These are phyloP conservation scores for Hanseniaspora occidentalis DNA, from an alignment of 805 yeast species.

Conservation along the genomic window DNA sequence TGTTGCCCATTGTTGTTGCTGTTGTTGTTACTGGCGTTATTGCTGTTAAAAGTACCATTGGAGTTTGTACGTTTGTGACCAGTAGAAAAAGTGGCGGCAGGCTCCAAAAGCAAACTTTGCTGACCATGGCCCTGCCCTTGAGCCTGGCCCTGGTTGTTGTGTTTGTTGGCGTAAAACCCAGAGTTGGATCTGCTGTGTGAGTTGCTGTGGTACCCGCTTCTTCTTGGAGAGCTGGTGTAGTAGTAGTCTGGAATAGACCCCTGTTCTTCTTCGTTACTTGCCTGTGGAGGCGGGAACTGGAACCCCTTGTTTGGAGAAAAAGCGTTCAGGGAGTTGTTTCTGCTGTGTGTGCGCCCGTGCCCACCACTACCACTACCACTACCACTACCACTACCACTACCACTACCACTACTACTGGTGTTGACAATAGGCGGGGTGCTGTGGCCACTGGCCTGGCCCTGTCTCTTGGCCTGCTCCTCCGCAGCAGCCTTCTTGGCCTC, in stretches of 20 bases:
- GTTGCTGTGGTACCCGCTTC: conserved; percentile 30
- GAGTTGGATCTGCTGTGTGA: conserved; percentile 29
- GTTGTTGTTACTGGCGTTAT: conserved; percentile 21
- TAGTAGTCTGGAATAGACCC: too few species aligned
- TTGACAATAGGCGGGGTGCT: conserved; percentile 3
- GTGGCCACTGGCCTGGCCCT: conserved; percentile 11
- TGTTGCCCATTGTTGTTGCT: conserved; percentile 32
- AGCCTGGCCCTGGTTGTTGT: conserved; percentile 6
- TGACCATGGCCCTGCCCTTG: conserved; percentile 9
- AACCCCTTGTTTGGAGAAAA: conserved; percentile 4
- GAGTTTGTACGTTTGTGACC: conserved; percentile 74
- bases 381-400: conserved; percentile 14
- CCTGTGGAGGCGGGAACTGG: conserved; percentile 1
- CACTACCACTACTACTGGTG: conserved; percentile 8
- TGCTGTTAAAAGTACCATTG: too few species aligned
- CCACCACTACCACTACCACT: conserved; percentile 9
- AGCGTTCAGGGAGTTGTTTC: not conserved
- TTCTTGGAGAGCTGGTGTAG: conserved; percentile 6
- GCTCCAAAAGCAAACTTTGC: conserved; percentile 19
- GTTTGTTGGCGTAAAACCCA: conserved; percentile 30
- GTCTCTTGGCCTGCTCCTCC: conserved; percentile 65
- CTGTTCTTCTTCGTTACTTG: not conserved
- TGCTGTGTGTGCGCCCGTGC: conserved; percentile 12
- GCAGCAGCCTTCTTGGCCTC: conserved; percentile 98
- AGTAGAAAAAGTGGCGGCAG: conserved; percentile 43